Evolutionary conservation across 306 rosid genomes (phyloP).

Genomic region (Dryas drummondii): DNA sequence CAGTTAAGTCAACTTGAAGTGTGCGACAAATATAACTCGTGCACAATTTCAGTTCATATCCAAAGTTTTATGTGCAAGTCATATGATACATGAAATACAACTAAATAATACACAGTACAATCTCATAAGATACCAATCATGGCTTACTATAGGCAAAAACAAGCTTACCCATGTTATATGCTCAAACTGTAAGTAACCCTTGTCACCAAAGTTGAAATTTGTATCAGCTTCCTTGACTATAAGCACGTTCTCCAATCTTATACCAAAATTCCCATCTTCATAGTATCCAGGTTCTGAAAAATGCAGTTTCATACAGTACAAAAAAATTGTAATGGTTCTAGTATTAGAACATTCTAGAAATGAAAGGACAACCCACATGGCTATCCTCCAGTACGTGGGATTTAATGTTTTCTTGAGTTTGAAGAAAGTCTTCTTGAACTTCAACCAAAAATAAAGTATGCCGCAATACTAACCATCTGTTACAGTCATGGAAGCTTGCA

Average conservation of each 20-base stretch:
- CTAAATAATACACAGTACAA: background rate
- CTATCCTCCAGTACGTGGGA: background rate
- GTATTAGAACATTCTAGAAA: too few relatives aligned
- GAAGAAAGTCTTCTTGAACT: background rate
- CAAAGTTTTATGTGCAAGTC: background rate
- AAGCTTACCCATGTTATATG: conserved; percentile 91
- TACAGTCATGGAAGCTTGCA: conserved; percentile 92
- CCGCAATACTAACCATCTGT: conserved; percentile 80
- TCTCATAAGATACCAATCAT: background rate
- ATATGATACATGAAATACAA: background rate
- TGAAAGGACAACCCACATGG: background rate
- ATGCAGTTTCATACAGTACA: conserved; percentile 15
- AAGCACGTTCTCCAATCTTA: conserved; percentile 98
- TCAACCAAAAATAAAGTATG: background rate
- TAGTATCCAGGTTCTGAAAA: conserved; percentile 94
- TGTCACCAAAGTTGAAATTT: conserved; percentile 81
- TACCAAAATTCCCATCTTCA: conserved; percentile 90
- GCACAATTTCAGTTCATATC: background rate
- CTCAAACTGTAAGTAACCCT: conserved; percentile 85
- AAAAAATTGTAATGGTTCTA: background rate
- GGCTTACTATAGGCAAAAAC: background rate
- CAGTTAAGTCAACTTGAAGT: background rate
- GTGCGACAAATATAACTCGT: background rate
- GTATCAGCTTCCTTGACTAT: conserved; percentile 76
- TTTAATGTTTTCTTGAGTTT: background rate